Evolutionary conservation across 148 eudicot species (phyloP).

Genomic region (Rhododendron williamsianum): DNA sequence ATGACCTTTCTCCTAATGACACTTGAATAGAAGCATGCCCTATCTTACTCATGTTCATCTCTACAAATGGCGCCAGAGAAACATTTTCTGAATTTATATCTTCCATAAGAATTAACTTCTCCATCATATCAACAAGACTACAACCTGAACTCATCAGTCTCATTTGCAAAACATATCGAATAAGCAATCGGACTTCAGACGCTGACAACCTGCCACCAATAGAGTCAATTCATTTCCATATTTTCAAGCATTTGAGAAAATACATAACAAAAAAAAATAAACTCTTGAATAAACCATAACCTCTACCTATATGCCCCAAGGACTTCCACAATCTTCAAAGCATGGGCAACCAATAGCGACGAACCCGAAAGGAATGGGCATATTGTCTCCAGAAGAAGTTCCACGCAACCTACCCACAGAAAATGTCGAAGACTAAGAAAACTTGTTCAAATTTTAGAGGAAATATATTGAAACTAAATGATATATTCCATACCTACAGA

Average conservation of each 20-base stretch:
- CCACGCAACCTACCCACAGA: constrained; percentile 73
- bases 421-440: constrained; percentile 15
- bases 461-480: constrained; percentile 8
- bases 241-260: constrained; percentile 11
- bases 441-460: background rate
- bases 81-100: constrained; percentile 70
- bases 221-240: constrained; percentile 8
- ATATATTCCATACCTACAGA: constrained; percentile 63
- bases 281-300: background rate
- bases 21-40: constrained; percentile 97
- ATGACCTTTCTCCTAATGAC: constrained; percentile 92
- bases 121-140: constrained; percentile 86
- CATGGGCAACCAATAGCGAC: constrained; percentile 70
- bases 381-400: constrained; percentile 87
- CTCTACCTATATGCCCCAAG: constrained; percentile 90
- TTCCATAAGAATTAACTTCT: constrained; percentile 70
- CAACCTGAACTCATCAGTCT: constrained; percentile 62
- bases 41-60: constrained; percentile 92
- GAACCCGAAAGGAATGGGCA: constrained; percentile 78
- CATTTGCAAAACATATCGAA: constrained; percentile 77
- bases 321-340: constrained; percentile 81
- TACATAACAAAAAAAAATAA: background rate
- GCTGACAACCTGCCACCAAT: constrained; percentile 65
- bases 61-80: constrained; percentile 87
- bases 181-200: constrained; percentile 72